These are phyloP conservation scores for Vaccinium darrowii DNA, from an alignment of 148 eudicot genomes.

Conservation along the genomic window DNA sequence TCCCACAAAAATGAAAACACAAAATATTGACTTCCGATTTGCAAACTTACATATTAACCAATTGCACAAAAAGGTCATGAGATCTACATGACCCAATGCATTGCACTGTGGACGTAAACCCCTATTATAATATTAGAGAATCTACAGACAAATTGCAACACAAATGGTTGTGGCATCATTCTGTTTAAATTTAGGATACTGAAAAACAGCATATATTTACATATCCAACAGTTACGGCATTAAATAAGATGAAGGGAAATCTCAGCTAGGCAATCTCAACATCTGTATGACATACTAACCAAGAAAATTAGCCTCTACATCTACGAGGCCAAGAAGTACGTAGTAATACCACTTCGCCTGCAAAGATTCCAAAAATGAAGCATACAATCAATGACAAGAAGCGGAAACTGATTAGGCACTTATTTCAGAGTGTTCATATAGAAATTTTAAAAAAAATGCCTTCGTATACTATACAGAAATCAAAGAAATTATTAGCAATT, in stretches of 20 bases:
- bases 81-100: not conserved
- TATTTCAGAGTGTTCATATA: not conserved
- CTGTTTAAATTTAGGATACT: not conserved
- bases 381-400: not conserved
- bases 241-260: constrained; percentile 7
- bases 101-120: not conserved
- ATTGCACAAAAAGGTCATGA: not conserved
- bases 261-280: not conserved
- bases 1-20: not conserved
- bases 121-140: not conserved
- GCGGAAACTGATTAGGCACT: not conserved
- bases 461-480: too few species aligned
- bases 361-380: constrained; percentile 21
- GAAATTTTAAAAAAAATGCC: too few species aligned
- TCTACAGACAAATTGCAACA: not conserved
- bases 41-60: not conserved
- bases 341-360: constrained; percentile 95
- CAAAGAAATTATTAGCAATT: too few species aligned
- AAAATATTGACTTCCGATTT: not conserved
- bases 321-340: constrained; percentile 68
- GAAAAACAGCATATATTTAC: not conserved
- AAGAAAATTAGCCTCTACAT: constrained; percentile 86
- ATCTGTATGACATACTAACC: constrained; percentile 37
- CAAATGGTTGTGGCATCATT: not conserved
- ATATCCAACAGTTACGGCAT: not conserved